Base-by-base conservation (phyloP, 2,329 filamentous ascomycete genomes). In the Alternaria metachromatica region DNA sequence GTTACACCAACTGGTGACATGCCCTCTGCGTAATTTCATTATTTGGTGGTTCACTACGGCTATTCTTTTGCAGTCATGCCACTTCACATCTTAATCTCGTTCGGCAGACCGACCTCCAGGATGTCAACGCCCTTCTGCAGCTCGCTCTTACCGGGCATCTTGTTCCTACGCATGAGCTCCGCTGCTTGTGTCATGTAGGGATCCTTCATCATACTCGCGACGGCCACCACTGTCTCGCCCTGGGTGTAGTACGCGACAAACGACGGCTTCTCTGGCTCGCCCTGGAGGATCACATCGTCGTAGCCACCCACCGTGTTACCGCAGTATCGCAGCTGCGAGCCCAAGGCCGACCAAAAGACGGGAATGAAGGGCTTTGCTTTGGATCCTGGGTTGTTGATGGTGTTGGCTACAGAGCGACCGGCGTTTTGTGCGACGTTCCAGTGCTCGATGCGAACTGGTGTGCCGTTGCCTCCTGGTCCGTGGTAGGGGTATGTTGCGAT, bases 361-460 rank as follows among this genome's bases (percentile, higher is more conserved):
- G 96, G 96, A 62, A 96, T 95, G 81, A 97, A 97, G 3, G 88
- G 84, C 72, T 92, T 89, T 1, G 89, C 84, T 66, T 86, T 85
- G 49, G 85, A 79, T 8, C 85, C 81, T 0, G 90, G 87, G 72
- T 91, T 85, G 69, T 89, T 87, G 75, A 99, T 97, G 72, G 92
- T 88, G 56, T 85, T 85, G 2, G 94, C 96, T 1, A 91, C 95
- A 23, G 87, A 86, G 46, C 95, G 92, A 3, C 96, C 96, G 2
- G 92, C 86, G 75, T 98, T 97, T 77, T 98, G 96, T 5, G 96
- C 96, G 3, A 99, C 96, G 81, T 97, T 95, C 96, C 96, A 99
- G 80, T 99, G 96, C 84, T 99, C 96, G 76, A 98, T 97, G 67
- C 96, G 90, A 1, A 91, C 88, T 18, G 87, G 86, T 48, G 85